phyloP scores from a whole-genome alignment of 176 grass and related monocot species.

The Rhipidocladum racemiflorum region DNA sequence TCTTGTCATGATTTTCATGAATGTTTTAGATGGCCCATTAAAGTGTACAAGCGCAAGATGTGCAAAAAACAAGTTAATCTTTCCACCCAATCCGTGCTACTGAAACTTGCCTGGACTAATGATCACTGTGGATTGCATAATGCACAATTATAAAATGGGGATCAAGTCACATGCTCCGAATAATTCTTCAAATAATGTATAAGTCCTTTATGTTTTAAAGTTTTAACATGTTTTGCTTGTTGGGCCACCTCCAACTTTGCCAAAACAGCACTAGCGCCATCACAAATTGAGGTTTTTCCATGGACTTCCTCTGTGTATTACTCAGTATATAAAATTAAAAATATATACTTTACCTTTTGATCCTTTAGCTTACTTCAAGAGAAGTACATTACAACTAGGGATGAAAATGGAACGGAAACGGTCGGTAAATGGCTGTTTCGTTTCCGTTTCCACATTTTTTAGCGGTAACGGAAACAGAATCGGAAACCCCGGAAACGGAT shows the following conservation, averaged over 20 bases:
- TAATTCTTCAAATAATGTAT: not conserved
- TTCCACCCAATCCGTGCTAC: not conserved
- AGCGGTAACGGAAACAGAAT: no score
- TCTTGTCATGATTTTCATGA: not conserved
- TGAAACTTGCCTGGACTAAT: not conserved
- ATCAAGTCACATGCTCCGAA: not conserved
- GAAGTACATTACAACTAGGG: not conserved
- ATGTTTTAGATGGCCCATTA: not conserved
- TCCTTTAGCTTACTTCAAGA: not conserved
- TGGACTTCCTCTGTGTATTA: not conserved
- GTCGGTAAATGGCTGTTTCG: no score
- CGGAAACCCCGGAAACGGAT: no score
- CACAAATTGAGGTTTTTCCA: not conserved
- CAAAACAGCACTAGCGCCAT: slow-evolving; percentile 11
- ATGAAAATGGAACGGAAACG: no score
- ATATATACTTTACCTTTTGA: not conserved
- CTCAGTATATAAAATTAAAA: not conserved
- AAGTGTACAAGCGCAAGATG: not conserved
- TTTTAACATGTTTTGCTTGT: not conserved
- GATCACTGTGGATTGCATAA: not conserved
- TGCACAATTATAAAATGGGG: not conserved
- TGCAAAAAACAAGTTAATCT: not conserved
- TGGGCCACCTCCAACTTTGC: not conserved
- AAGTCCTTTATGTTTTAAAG: not conserved
- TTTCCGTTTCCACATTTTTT: no score